Conservation (phyloP, 345 rosid genomes). For the Aurinia saxatilis region DNA sequence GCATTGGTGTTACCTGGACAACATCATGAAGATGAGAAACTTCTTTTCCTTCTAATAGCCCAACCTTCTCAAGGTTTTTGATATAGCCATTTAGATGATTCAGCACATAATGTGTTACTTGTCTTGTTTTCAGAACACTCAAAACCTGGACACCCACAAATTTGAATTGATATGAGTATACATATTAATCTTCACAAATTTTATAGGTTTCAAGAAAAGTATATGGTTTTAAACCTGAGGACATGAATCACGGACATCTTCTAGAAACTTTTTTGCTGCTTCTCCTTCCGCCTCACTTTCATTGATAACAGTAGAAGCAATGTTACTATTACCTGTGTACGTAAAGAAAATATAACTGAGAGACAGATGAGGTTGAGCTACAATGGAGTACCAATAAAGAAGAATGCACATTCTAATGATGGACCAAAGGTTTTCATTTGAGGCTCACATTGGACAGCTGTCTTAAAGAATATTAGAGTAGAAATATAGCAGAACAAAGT, state of each 20-base stretch:
- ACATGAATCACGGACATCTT: slow-evolving; percentile 63
- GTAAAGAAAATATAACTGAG: background rate
- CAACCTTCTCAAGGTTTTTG: slow-evolving; percentile 76
- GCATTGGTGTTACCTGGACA: slow-evolving; percentile 50
- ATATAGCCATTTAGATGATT: slow-evolving; percentile 67
- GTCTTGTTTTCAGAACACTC: slow-evolving; percentile 85
- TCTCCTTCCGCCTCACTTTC: slow-evolving; percentile 89
- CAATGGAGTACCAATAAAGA: too few relatives aligned
- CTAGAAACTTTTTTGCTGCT: slow-evolving; percentile 77
- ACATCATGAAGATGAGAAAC: slow-evolving; percentile 84
- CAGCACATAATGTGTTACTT: slow-evolving; percentile 77
- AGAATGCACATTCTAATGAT: background rate
- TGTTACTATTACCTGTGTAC: slow-evolving; percentile 57
- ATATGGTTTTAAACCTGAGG: slow-evolving; percentile 61
- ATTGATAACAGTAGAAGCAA: slow-evolving; percentile 54
- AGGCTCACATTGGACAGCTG: background rate
- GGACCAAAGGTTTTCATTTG: background rate
- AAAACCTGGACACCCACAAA: slow-evolving; percentile 45
- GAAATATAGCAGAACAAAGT: background rate
- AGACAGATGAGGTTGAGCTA: background rate
- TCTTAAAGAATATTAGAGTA: background rate
- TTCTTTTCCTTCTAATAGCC: slow-evolving; percentile 78
- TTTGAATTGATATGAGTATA: background rate
- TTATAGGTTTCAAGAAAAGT: background rate
- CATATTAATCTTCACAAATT: background rate